Evolutionary conservation across 495 filamentous ascomycete species (phyloP).

Genomic region (Opeltia flavorubescens): DNA sequence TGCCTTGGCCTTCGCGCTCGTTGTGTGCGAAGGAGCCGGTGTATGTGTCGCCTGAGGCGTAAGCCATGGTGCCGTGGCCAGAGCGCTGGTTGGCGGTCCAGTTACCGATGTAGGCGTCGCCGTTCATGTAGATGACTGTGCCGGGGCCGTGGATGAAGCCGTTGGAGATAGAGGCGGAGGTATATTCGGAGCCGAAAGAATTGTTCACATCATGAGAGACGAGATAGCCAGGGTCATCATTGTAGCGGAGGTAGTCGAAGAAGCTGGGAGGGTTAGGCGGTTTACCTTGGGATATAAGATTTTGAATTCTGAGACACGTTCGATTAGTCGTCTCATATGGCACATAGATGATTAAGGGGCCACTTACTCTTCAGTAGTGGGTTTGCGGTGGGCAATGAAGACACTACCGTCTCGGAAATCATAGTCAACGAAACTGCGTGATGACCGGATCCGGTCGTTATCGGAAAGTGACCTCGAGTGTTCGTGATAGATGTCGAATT

Average conservation of each 20-base stretch:
- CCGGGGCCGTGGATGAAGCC: slow-evolving; percentile 38
- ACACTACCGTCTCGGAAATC: slow-evolving; percentile 8
- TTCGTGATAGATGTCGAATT: slow-evolving; percentile 13
- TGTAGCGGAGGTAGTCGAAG: slow-evolving; percentile 33
- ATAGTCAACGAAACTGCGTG: slow-evolving; percentile 5
- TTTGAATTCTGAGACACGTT: neutral
- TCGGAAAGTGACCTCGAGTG: neutral
- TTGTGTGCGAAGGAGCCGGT: slow-evolving; percentile 43
- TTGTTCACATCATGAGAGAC: slow-evolving; percentile 29
- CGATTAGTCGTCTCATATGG: neutral
- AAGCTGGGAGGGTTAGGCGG: slow-evolving; percentile 31
- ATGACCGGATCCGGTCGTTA: slow-evolving; percentile 5
- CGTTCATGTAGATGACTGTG: slow-evolving; percentile 37
- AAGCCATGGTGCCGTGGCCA: slow-evolving; percentile 41
- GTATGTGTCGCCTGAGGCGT: slow-evolving; percentile 49
- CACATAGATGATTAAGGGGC: neutral
- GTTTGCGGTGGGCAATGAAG: slow-evolving; percentile 13
- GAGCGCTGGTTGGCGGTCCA: slow-evolving; percentile 37
- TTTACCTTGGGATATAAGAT: slow-evolving; percentile 26
- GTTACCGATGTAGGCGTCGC: slow-evolving; percentile 39
- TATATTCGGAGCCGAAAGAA: slow-evolving; percentile 34
- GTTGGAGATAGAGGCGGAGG: slow-evolving; percentile 33
- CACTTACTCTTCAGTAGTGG: slow-evolving; percentile 10
- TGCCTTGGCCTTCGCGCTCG: slow-evolving; percentile 44
- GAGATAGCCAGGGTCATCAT: slow-evolving; percentile 30